Conservation (phyloP, 768 basidiomycete genomes). For the Tricholoma sp. region DNA sequence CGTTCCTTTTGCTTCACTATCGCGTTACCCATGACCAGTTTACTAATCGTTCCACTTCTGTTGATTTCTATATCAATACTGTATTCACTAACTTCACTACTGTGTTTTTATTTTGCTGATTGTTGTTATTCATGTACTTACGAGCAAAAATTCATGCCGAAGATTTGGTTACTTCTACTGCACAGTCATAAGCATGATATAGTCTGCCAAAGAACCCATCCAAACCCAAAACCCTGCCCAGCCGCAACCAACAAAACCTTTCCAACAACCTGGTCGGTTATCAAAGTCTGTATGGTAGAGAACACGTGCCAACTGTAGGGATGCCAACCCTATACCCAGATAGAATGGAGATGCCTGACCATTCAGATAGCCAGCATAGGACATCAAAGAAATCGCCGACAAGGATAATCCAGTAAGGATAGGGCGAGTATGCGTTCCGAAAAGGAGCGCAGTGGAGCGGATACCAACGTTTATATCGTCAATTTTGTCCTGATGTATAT, state of each 20-base stretch:
- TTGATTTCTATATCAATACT: not conserved
- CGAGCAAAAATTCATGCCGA: not conserved
- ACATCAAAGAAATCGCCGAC: constrained; percentile 67
- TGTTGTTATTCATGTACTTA: not conserved
- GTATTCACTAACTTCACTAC: not conserved
- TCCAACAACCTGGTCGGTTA: constrained; percentile 77
- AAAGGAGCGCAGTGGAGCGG: constrained; percentile 90
- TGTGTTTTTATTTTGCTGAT: not conserved
- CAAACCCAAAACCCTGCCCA: constrained; percentile 87
- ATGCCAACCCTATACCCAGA: constrained; percentile 67
- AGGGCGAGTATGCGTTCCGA: constrained; percentile 69
- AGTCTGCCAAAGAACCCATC: constrained; percentile 76
- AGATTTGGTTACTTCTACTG: not conserved
- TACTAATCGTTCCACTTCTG: not conserved
- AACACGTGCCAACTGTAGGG: constrained; percentile 73
- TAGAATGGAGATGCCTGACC: constrained; percentile 76
- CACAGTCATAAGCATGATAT: constrained; percentile 30
- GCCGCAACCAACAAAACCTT: constrained; percentile 82
- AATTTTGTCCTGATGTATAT: constrained; percentile 65
- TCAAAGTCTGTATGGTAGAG: constrained; percentile 74
- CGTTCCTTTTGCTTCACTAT: not conserved
- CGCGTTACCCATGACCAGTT: constrained; percentile 1
- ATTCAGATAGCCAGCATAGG: constrained; percentile 78
- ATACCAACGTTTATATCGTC: constrained; percentile 89
- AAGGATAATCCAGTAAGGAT: constrained; percentile 72